Evolutionary conservation across 768 basidiomycete species (phyloP), one percentile per base, ranked within the genome.

Genomic region (Rhodotorula sphaerocarpa): DNA sequence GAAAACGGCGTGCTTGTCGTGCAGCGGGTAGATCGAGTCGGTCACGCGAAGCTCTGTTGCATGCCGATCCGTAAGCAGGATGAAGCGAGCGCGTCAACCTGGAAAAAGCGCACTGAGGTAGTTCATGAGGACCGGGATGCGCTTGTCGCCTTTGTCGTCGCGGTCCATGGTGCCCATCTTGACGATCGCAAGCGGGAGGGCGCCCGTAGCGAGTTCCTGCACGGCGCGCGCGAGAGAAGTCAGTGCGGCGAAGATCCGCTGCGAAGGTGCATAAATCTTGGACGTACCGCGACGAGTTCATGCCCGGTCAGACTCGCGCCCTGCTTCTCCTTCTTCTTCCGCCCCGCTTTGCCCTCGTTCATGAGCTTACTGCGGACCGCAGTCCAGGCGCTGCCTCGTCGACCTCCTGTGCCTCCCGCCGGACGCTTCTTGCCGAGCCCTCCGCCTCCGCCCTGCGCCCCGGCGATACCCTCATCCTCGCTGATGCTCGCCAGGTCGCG

Each of bases 21-120:
- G 83, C 66, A 87, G 77, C 7, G 88, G 87, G 76, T 90, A 84
- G 31, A 91, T 72, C 63, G 87, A 89, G 75, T 92, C 90, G 70
- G 85, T 88, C 61, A 92, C 81, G 16, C 86, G 85, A 59, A 92
- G 84, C 43, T 88, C 82, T 88, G n/a, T 31, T 20, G 36, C 10
- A n/a, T 3, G 15, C 41, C 44, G 48, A 44, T 14, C 21, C 21
- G 21, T 6, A 5, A 3, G 1, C 10, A 0, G 12, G 45, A 45
- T 55, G 31, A 43, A 57, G 60, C 50, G 3, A 52, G 21, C 20
- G 7, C 20, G 30, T 20, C 25, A 20, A 9, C 21, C n/a, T 2
- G 18, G 18, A 23, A n/a, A 3, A 16, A 28, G 44, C 61, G 36
- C 42, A 65, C 67, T 70, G 58, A 70, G 61, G 59, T 66, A 70